A percentile compares a stretch with the other conserved stretches of the same genome.
Conservation (phyloP, 306 rosid genomes). For the Cucumis melo region DNA sequence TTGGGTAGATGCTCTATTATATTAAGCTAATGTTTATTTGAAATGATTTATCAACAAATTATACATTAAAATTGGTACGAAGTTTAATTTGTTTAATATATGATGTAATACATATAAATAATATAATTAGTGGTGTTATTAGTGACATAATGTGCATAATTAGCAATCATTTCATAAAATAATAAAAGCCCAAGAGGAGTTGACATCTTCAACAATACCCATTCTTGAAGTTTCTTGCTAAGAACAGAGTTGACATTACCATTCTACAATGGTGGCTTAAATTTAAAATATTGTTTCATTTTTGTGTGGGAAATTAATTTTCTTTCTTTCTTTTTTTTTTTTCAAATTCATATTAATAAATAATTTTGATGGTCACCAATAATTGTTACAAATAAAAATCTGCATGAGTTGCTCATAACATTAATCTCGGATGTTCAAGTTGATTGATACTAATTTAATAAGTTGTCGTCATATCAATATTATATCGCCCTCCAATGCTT, state of each 20-base stretch:
- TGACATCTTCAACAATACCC: background rate
- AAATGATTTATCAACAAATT: background rate
- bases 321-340: no score
- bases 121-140: background rate
- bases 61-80: background rate
- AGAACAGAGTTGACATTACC: background rate
- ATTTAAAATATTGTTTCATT: background rate
- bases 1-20: background rate
- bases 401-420: background rate
- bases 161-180: background rate
- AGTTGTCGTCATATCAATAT: no score
- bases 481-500: no score
- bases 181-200: conserved; percentile 1
- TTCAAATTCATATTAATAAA: background rate
- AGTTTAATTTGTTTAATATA: background rate
- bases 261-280: background rate
- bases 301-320: no score
- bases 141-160: background rate
- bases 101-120: background rate
- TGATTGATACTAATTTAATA: no score
- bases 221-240: background rate
- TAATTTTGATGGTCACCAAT: background rate
- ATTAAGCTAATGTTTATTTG: background rate
- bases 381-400: no score
- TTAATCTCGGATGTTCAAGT: no score